A percentile compares a stretch with the other conserved stretches of the same genome.
Evolutionary conservation across 805 yeast species (phyloP).

Genomic region (Phaffomyces opuntiae): DNA sequence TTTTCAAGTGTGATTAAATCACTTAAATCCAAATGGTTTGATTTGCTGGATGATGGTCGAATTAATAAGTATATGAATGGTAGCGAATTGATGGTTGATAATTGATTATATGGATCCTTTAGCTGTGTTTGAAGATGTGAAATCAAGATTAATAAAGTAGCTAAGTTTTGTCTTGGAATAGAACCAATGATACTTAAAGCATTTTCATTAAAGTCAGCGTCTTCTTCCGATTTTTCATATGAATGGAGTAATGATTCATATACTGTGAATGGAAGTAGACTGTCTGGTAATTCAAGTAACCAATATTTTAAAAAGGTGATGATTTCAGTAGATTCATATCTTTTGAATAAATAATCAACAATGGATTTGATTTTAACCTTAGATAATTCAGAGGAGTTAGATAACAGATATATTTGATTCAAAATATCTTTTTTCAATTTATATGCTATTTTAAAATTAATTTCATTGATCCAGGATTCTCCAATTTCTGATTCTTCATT

Average conservation of each 20-base stretch:
- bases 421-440: conserved; percentile 9
- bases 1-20: conserved; percentile 8
- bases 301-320: conserved; percentile 43
- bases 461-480: conserved; percentile 10
- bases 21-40: conserved; percentile 1
- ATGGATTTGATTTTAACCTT: conserved; percentile 1
- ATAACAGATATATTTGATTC: neutral
- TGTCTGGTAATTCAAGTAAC: conserved; percentile 54
- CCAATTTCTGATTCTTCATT: conserved; percentile 6
- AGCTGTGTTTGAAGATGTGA: conserved; percentile 12
- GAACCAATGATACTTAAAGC: conserved; percentile 13
- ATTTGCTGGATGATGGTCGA: conserved; percentile 18
- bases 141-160: conserved; percentile 18
- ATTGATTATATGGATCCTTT: conserved; percentile 3
- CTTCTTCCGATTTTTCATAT: conserved; percentile 8
- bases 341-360: conserved; percentile 9
- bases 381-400: neutral
- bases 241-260: conserved; percentile 19
- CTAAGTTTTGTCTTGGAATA: conserved; percentile 25
- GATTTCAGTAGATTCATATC: conserved; percentile 13
- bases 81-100: conserved; percentile 4
- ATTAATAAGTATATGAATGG: conserved; percentile 22
- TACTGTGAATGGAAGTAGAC: conserved; percentile 36
- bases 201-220: conserved; percentile 2
- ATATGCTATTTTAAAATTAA: conserved; percentile 15